Base-by-base conservation (phyloP, 805 yeast genomes). In the Lachancea meyersii region DNA sequence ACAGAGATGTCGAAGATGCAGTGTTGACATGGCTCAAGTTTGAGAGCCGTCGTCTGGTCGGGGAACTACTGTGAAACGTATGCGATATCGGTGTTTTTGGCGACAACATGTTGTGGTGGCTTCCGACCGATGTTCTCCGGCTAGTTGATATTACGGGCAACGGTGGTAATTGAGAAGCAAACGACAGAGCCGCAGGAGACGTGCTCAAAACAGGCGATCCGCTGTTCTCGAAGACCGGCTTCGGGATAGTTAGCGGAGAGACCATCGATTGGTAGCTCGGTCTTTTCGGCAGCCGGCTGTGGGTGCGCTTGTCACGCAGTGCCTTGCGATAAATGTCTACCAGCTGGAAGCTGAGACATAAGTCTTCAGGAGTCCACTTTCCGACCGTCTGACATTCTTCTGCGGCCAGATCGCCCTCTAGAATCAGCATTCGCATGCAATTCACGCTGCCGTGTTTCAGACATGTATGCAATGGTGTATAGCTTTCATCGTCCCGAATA, bases 391-490 rank as follows among this genome's bases (percentile, higher is more conserved):
- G 58, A 18, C 70, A 53, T 18, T 67, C 62, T 30, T 71, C 71
- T 45, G 78, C 74, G 1, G 77, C 75, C 17, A 72, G 69, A 23
- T 75, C 67, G 2, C 56, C 58, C 32, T 56, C 55, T 14, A 65
- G 67, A 0, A 81, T 60, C 34, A 84, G 61, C 26, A 80, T 56
- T 40, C 74, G 70, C 47, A 79, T 61, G 35, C 85, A 79, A 37
- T 74, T 74, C 13, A 75, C 53, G 46, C 77, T 75, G 5, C 89
- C 91, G 52, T 72, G 76, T 43, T 82, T 81, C 50, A 86, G 73
- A 0, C 96, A 95, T 40, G 83, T 68, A 62, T 91, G 97, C 32
- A 91, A 65, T 0, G 96, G 86, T 2, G 95, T 80, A 55, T 87
- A 85, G 1, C 93, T 95, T 13, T 75, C 75, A 8, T 69, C 65